phyloP scores from a whole-genome alignment of 768 basidiomycete species.

The Leccinum longicurvipes region DNA sequence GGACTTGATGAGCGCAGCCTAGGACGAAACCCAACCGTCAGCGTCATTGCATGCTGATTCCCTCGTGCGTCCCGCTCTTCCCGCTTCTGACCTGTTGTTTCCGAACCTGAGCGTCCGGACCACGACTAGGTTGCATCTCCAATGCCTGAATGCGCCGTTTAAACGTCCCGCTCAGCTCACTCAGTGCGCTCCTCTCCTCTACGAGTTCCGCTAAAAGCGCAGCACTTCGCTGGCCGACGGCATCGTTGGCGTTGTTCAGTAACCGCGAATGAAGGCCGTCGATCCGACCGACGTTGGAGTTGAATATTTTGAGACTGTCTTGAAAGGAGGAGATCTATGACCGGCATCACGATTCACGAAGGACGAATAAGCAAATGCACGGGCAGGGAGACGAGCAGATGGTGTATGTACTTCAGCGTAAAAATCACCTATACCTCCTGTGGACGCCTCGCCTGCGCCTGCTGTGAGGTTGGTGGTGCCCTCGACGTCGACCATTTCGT shows the following conservation, averaged over 20 bases:
- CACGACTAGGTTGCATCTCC: slow-evolving; percentile 60
- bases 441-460: slow-evolving; percentile 44
- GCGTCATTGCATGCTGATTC: slow-evolving; percentile 1
- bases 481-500: slow-evolving; percentile 67
- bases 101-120: slow-evolving; percentile 66
- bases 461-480: slow-evolving; percentile 27
- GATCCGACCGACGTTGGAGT: slow-evolving; percentile 65
- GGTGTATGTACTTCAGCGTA: slow-evolving; percentile 61
- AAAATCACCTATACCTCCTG: slow-evolving; percentile 65
- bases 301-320: slow-evolving; percentile 65
- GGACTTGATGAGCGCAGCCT: slow-evolving; percentile 65
- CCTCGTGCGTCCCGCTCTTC: no score
- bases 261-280: slow-evolving; percentile 71
- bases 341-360: not conserved
- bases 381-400: not conserved
- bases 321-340: slow-evolving; percentile 70
- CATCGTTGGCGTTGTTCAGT: slow-evolving; percentile 76
- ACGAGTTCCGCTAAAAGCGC: slow-evolving; percentile 69
- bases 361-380: not conserved
- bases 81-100: slow-evolving; percentile 61
- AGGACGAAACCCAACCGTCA: slow-evolving; percentile 7
- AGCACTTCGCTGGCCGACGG: slow-evolving; percentile 54
- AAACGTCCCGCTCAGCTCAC: slow-evolving; percentile 46
- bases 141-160: slow-evolving; percentile 72
- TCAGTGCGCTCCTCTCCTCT: slow-evolving; percentile 63